These are phyloP conservation scores for Microsporum ferrugineum DNA, from an alignment of 2,329 filamentous ascomycete species.

Conservation along the genomic window DNA sequence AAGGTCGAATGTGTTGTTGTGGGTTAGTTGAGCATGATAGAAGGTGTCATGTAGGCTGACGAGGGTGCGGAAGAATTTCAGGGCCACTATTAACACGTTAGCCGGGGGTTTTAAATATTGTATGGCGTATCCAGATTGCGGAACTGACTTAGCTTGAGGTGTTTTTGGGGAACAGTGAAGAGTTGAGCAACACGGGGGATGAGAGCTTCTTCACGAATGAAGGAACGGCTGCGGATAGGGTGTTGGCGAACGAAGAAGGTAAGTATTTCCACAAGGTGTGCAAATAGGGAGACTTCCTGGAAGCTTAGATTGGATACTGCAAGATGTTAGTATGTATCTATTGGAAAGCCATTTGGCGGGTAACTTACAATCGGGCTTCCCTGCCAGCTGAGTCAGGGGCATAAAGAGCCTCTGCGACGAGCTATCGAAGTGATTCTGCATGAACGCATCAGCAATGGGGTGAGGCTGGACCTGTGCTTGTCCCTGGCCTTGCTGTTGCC, in stretches of 20 bases:
- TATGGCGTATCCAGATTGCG: not conserved
- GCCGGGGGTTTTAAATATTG: not conserved
- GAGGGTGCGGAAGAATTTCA: conserved; percentile 87
- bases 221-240: conserved; percentile 72
- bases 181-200: conserved; percentile 71
- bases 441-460: conserved; percentile 72
- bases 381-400: conserved; percentile 70
- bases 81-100: conserved; percentile 49
- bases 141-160: conserved; percentile 67
- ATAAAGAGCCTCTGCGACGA: conserved; percentile 77
- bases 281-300: conserved; percentile 80
- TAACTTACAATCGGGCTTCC: conserved; percentile 43
- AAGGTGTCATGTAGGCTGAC: conserved; percentile 81
- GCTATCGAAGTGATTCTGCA: conserved; percentile 79
- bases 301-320: conserved; percentile 60
- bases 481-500: conserved; percentile 22
- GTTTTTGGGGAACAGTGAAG: conserved; percentile 74
- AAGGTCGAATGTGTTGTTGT: conserved; percentile 69
- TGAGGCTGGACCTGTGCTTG: conserved; percentile 29
- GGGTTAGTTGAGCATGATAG: conserved; percentile 72
- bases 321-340: conserved; percentile 3
- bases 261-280: conserved; percentile 82
- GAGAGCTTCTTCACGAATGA: conserved; percentile 70
- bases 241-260: conserved; percentile 91
- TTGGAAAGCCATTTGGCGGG: conserved; percentile 8